Conservation (phyloP, 2,329 filamentous ascomycete species). For the Fusarium dlaminii region DNA sequence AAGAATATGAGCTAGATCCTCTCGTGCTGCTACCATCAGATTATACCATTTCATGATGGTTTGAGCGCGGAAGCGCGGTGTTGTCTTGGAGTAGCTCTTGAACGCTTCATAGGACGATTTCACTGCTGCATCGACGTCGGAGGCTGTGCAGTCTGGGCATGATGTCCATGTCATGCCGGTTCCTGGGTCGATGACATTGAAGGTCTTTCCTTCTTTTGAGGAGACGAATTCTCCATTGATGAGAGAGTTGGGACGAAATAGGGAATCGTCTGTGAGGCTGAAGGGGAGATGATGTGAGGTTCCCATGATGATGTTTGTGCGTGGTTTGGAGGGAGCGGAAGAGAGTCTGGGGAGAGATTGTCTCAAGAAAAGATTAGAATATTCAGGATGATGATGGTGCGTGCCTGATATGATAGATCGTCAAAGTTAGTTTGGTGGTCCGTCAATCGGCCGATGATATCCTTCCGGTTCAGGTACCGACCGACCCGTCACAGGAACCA, state of each 20-base stretch:
- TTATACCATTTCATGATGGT: conserved; percentile 50
- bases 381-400: accelerated
- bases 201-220: not conserved
- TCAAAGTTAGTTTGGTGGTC: not conserved
- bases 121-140: conserved; percentile 43
- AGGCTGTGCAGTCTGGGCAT: not conserved
- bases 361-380: not conserved
- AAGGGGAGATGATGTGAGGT: not conserved
- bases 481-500: not conserved
- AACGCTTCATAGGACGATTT: conserved; percentile 48
- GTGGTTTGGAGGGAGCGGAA: accelerated
- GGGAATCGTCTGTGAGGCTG: not conserved
- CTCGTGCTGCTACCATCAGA: conserved; percentile 46
- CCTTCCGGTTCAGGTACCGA: not conserved
- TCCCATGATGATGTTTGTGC: not conserved
- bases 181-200: conserved; percentile 9
- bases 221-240: not conserved
- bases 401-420: not conserved
- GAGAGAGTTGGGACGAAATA: not conserved
- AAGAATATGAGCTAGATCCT: conserved; percentile 53
- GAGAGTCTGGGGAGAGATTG: not conserved
- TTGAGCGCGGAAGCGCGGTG: conserved; percentile 46
- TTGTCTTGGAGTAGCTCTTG: conserved; percentile 50
- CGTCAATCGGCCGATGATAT: not conserved
- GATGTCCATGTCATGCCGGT: not conserved